Evolutionary conservation across 352 stramenopile genomes (phyloP).

Genomic region (Ophiocytium majus): DNA sequence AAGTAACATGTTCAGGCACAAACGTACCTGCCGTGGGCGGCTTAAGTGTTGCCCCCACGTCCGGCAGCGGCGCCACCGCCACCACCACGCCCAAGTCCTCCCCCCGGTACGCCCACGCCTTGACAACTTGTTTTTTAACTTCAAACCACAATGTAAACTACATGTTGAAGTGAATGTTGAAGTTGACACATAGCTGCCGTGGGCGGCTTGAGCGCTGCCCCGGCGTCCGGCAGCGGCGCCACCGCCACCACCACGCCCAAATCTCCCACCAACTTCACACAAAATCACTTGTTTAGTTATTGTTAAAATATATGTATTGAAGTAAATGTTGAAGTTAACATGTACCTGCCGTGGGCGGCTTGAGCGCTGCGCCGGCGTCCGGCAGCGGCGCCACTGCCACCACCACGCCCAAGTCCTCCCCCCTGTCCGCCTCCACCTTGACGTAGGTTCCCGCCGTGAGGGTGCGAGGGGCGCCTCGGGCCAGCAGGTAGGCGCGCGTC

Average conservation of each 20-base stretch:
- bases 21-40: not conserved
- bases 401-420: slow-evolving; percentile 93
- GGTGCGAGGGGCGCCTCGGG: slow-evolving; percentile 55
- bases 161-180: slow-evolving; percentile 66
- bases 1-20: too few relatives aligned
- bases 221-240: slow-evolving; percentile 63
- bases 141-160: too few relatives aligned
- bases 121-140: too few relatives aligned
- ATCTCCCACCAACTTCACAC: slow-evolving; percentile 92
- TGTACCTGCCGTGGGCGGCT: slow-evolving; percentile 32
- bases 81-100: slow-evolving; percentile 94
- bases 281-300: slow-evolving; percentile 13
- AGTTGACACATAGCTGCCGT: slow-evolving; percentile 34
- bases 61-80: slow-evolving; percentile 68
- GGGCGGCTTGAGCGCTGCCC: slow-evolving; percentile 28
- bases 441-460: slow-evolving; percentile 87
- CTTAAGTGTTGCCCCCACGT: not conserved
- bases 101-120: slow-evolving; percentile 93
- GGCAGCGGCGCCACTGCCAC: slow-evolving; percentile 73
- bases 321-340: slow-evolving; percentile 76
- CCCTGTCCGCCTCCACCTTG: slow-evolving; percentile 94
- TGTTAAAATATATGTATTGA: slow-evolving; percentile 42
- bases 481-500: slow-evolving; percentile 46
- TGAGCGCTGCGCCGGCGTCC: slow-evolving; percentile 31
- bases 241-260: slow-evolving; percentile 87